Percentiles rank a stretch among this genome's conserved stretches.
phyloP scores from a whole-genome alignment of 2,329 filamentous ascomycete genomes.

The Cercospora berteroae region DNA sequence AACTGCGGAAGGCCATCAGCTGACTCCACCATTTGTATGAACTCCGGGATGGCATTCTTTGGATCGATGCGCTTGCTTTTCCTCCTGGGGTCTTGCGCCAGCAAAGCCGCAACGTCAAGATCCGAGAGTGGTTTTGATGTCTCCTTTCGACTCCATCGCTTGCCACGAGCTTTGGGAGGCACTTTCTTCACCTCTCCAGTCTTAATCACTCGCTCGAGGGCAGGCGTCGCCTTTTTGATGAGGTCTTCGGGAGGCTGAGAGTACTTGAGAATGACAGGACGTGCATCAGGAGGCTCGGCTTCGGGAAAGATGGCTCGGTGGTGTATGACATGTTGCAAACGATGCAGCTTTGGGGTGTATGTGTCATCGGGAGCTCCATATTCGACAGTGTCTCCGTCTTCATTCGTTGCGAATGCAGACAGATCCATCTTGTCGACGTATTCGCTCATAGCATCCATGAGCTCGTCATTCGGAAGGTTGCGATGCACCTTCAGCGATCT shows the following conservation, averaged over 20 bases:
- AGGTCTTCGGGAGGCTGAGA: constrained; percentile 69
- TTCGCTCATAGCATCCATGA: constrained; percentile 79
- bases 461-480: constrained; percentile 71
- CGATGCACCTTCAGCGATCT: constrained; percentile 77
- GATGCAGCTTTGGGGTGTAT: constrained; percentile 82
- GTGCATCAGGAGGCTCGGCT: constrained; percentile 59
- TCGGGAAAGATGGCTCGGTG: constrained; percentile 74
- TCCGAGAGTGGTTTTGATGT: constrained; percentile 81
- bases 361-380: constrained; percentile 77
- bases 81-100: constrained; percentile 53
- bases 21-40: constrained; percentile 71
- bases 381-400: constrained; percentile 66
- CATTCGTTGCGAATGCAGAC: constrained; percentile 66
- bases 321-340: constrained; percentile 80
- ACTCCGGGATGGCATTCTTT: constrained; percentile 82
- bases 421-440: constrained; percentile 95
- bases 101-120: constrained; percentile 78
- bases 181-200: constrained; percentile 77
- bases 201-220: constrained; percentile 63
- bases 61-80: constrained; percentile 57
- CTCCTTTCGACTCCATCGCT: constrained; percentile 58
- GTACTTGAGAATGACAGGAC: constrained; percentile 68
- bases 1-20: constrained; percentile 61
- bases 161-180: constrained; percentile 49
- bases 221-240: constrained; percentile 55